Percentiles rank a stretch among this genome's conserved stretches.
These are phyloP conservation scores for Gastrolobium bilobum DNA, from an alignment of 306 rosid species.

Conservation along the genomic window DNA sequence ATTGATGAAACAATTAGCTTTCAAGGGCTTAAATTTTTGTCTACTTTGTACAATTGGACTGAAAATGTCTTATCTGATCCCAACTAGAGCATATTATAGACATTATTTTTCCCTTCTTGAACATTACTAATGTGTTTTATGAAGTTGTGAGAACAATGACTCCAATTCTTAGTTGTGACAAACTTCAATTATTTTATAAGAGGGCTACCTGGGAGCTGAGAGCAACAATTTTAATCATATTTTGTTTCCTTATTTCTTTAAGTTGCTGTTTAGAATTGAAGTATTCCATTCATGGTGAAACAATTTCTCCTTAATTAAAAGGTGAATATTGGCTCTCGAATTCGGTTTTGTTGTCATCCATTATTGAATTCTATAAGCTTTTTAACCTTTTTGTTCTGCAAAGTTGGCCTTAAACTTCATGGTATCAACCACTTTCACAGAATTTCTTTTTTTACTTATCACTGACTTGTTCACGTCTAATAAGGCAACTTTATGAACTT, in stretches of 20 bases:
- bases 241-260: background rate
- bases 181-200: background rate
- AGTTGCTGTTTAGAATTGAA: background rate
- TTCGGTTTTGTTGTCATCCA: constrained; percentile 9
- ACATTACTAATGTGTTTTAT: background rate
- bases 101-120: background rate
- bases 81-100: constrained; percentile 4
- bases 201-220: background rate
- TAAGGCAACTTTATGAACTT: background rate
- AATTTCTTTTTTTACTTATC: background rate
- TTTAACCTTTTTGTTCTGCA: background rate
- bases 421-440: constrained; percentile 2
- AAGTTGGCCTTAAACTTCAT: background rate
- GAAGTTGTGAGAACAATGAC: background rate
- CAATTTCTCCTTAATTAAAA: background rate
- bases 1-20: constrained; percentile 5
- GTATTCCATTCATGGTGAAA: constrained; percentile 10
- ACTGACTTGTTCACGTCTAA: background rate
- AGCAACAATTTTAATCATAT: background rate
- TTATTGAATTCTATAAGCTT: background rate
- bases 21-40: background rate
- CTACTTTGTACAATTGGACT: background rate
- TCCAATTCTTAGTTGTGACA: constrained; percentile 10
- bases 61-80: background rate
- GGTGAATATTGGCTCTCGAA: background rate